Evolutionary conservation across 208 protist species (phyloP), one percentile per base, ranked within the genome.

Genomic region (Porcisia deanei): DNA sequence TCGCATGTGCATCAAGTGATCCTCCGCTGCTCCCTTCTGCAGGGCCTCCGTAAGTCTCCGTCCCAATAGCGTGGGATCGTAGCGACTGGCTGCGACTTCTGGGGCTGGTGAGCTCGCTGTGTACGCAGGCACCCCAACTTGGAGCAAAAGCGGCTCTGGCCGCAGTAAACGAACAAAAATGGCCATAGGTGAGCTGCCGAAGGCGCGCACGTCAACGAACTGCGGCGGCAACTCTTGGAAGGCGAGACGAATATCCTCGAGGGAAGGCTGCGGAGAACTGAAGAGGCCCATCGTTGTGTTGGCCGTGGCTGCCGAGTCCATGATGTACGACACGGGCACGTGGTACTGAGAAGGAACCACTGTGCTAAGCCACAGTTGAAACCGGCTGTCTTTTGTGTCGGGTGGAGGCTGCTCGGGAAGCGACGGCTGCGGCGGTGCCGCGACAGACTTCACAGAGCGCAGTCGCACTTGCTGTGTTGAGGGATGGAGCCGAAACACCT

Each of bases 131-230:
- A 82, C 78, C 3, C 78, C 78, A 1, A n/a, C 7, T 34, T 78
- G 66, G 41, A 71, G 68, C 58, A 75, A 69, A 68, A 85, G 61
- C 45, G 72, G 76, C 71, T 85, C 76, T 30, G 79, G 83, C 49
- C 76, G 49, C 25, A 87, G 66, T 1, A 81, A 20, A 5, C 83
- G 83, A 5, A 87, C 65, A 49, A 80, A 87, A 54, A 81, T 68
- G 18, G 71, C 66, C 69, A 73, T 43, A 39, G 70, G 68, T 3
- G 75, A 58, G 37, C 66, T 16, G 49, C 69, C 79, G 43, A 87
- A 81, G 43, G 61, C 61, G 30, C 76, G 83, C 14, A 87, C 58
- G 54, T 84, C 76, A 5, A 75, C 76, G 61, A 84, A 79, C 12
- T 75, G 53, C 6, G 41, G 22, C 1, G 76, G 65, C 45, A 82